Conservation (phyloP, 1,284 basidiomycete species). For the Fistulina hepatica region DNA sequence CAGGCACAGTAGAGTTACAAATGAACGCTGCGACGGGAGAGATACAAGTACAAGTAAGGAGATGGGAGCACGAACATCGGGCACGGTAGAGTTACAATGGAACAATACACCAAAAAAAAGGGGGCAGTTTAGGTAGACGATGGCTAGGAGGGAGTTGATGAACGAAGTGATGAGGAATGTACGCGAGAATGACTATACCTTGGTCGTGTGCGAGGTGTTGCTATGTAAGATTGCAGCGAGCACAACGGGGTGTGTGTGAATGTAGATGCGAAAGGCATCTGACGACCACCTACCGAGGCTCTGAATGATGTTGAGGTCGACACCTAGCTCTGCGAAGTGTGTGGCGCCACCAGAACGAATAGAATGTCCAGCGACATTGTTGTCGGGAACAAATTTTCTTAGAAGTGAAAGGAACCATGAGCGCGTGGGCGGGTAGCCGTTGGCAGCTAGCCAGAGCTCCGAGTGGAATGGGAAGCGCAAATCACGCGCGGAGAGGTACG, state of each 20-base stretch:
- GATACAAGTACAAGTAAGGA: too few relatives aligned
- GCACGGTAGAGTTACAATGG: too few relatives aligned
- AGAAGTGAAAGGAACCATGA: slow-evolving; percentile 15
- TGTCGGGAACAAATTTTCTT: slow-evolving; percentile 6
- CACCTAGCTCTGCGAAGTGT: slow-evolving; percentile 13
- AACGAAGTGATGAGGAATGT: too few relatives aligned
- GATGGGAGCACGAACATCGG: too few relatives aligned
- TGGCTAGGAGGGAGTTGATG: too few relatives aligned
- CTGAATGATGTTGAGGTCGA: slow-evolving; percentile 13
- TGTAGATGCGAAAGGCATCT: slow-evolving; percentile 17
- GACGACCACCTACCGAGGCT: slow-evolving; percentile 17
- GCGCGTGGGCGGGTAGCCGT: slow-evolving; percentile 15
- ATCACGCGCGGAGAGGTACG: slow-evolving; percentile 19
- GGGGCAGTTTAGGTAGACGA: too few relatives aligned
- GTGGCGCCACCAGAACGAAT: slow-evolving; percentile 17
- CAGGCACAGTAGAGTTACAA: too few relatives aligned
- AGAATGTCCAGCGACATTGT: slow-evolving; percentile 14
- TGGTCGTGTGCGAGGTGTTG: too few relatives aligned
- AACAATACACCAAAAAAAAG: too few relatives aligned
- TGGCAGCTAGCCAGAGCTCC: slow-evolving; percentile 16
- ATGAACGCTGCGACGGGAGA: too few relatives aligned
- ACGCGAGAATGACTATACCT: too few relatives aligned
- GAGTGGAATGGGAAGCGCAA: slow-evolving; percentile 12
- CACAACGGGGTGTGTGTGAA: slow-evolving; percentile 16
- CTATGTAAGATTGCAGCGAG: slow-evolving; percentile 8